Evolutionary conservation across 2,329 filamentous ascomycete species (phyloP), one percentile per base, ranked within the genome.

Genomic region (Aspergillus sp.): DNA sequence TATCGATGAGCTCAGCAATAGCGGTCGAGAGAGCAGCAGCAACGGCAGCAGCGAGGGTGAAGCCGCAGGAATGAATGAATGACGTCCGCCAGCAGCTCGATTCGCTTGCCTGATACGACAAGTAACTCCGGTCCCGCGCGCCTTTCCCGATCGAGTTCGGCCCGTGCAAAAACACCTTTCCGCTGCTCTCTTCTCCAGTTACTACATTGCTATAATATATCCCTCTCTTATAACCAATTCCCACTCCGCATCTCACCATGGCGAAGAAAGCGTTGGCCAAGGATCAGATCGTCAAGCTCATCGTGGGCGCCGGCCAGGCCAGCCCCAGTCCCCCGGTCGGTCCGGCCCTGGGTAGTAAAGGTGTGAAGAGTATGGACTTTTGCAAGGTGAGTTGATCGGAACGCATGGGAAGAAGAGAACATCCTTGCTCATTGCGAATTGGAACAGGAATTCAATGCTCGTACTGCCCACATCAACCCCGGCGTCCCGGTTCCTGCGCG

Each of bases 311-410:
- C 58, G 95, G 95, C 26, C 92, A 97, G 78, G 95, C 95, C 61
- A 94, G 89, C 71, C 95, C 95, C 31, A 96, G 92, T 79, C 95
- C 95, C 36, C 95, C 95, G 4, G 93, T 99, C 71, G 95, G 95
- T 82, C 95, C 95, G 59, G 95, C 95, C 56, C 85, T 99, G 66
- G 95, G 95, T 80, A 94, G 89, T 77, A 98, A 97, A 82, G 95
- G 95, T 83, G 90, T 99, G 63, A 99, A 99, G 83, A 96, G 91
- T 59, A 99, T 99, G 89, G 95, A 99, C 80, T 99, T 98, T 77
- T 98, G 95, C 87, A 98, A 98, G 85, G 94, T 96, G 75, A 58
- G 73, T 45, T 46, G 16, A 42, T n/a, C 36, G 12, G 14, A 42
- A 14, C 39, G 26, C 18, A 54, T 42, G 39, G 16, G 29, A 20